Percentiles rank a stretch among this genome's conserved stretches.
Evolutionary conservation across 106 monocot genomes (phyloP).

Genomic region (Platanthera guangdongensis): DNA sequence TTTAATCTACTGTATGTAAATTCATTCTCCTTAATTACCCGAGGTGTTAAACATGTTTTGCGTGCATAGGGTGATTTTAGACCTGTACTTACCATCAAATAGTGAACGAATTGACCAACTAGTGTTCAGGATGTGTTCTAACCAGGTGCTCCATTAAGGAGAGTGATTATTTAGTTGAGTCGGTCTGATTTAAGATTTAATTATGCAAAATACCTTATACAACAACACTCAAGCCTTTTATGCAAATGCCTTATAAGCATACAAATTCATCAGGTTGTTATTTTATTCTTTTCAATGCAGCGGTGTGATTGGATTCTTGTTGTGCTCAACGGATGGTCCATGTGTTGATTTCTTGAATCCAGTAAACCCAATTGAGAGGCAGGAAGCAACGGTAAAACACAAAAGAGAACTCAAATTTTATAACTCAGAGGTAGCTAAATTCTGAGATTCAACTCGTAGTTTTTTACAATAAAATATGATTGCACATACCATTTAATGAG

Average conservation of each 20-base stretch:
- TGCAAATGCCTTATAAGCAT: neutral
- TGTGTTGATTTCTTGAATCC: constrained; percentile 65
- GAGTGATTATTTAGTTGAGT: neutral
- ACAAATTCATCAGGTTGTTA: neutral
- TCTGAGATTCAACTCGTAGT: neutral
- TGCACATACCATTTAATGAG: too few relatives aligned
- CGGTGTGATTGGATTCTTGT: constrained; percentile 79
- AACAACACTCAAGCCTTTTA: neutral
- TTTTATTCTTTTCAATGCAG: constrained; percentile 24
- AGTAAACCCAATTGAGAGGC: constrained; percentile 72
- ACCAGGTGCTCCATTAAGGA: neutral
- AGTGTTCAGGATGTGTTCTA: neutral
- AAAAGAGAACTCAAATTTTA: constrained; percentile 59
- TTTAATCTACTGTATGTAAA: neutral
- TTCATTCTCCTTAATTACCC: constrained; percentile 9
- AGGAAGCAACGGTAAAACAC: constrained; percentile 22
- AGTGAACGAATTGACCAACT: too few relatives aligned
- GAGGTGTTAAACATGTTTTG: too few relatives aligned
- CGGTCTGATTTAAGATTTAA: neutral
- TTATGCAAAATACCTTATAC: neutral
- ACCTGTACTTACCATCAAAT: too few relatives aligned
- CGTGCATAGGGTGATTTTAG: too few relatives aligned
- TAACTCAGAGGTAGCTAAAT: constrained; percentile 59
- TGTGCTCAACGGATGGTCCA: constrained; percentile 69
- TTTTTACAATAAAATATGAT: neutral